Percentiles rank a stretch among this genome's conserved stretches.
Evolutionary conservation across 192 early-diverging fungal genomes (phyloP).

Genomic region (Lunasporangiospora selenospora): DNA sequence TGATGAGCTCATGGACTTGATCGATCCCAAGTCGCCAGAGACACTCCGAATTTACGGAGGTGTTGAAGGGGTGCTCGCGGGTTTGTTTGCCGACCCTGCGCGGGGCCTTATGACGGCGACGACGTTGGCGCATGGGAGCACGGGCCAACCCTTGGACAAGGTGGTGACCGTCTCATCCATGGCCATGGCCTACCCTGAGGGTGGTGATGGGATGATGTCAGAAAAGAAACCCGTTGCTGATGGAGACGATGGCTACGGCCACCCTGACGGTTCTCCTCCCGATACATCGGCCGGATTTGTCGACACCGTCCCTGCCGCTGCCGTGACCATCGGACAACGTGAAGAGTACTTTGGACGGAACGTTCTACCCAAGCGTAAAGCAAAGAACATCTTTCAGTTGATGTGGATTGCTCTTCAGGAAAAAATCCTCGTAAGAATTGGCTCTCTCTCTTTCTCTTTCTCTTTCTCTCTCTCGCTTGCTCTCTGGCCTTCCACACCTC

Average conservation of each 20-base stretch:
- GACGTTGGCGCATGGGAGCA: too few relatives aligned
- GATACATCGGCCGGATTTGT: neutral
- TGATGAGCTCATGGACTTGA: slow-evolving; percentile 51
- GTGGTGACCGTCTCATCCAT: too few relatives aligned
- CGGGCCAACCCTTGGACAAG: too few relatives aligned
- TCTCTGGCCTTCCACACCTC: neutral
- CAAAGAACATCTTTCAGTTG: slow-evolving; percentile 73
- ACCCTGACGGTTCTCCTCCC: too few relatives aligned
- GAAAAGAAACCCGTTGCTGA: too few relatives aligned
- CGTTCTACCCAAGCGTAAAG: slow-evolving; percentile 70
- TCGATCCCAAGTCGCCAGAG: slow-evolving; percentile 65
- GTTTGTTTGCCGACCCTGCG: slow-evolving; percentile 53
- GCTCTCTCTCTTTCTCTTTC: slow-evolving; percentile 2
- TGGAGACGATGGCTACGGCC: too few relatives aligned
- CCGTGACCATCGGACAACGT: slow-evolving; percentile 56
- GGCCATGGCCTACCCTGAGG: too few relatives aligned
- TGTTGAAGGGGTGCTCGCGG: slow-evolving; percentile 55
- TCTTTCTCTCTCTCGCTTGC: slow-evolving; percentile 5
- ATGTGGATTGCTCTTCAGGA: slow-evolving; percentile 88
- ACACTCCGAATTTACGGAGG: slow-evolving; percentile 54
- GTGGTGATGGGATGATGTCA: too few relatives aligned
- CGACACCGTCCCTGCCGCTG: slow-evolving; percentile 4
- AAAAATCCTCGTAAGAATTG: slow-evolving; percentile 68
- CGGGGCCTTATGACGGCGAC: slow-evolving; percentile 53
- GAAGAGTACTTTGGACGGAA: slow-evolving; percentile 71